Evolutionary conservation across 1,139 yeast species (phyloP).

Genomic region (Kluyveromyces sp.): DNA sequence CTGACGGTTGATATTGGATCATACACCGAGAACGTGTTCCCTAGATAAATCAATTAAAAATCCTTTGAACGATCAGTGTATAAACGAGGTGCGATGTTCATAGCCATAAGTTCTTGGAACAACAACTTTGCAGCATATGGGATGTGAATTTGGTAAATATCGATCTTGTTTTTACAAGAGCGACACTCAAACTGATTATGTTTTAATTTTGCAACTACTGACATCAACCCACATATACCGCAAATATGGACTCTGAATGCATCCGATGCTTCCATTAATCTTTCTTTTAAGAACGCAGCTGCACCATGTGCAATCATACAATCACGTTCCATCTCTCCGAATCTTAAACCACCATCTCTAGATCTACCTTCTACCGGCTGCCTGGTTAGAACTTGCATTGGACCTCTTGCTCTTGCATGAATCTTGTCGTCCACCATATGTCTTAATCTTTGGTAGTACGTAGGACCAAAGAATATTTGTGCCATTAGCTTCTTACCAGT

Average conservation of each 20-base stretch:
- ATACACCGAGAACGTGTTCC: neutral
- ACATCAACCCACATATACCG: conserved; percentile 97
- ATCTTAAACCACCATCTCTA: conserved; percentile 98
- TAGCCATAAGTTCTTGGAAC: conserved; percentile 98
- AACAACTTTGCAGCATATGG: conserved; percentile 95
- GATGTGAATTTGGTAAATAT: conserved; percentile 92
- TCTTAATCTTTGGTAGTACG: conserved; percentile 95
- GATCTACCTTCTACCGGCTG: conserved; percentile 99
- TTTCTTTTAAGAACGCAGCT: conserved; percentile 92
- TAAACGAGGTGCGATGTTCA: conserved; percentile 88
- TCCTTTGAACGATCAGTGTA: conserved; percentile 53
- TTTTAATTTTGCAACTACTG: conserved; percentile 92
- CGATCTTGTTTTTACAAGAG: conserved; percentile 96
- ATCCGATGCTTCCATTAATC: conserved; percentile 98
- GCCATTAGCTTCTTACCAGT: conserved; percentile 98
- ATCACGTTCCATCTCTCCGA: conserved; percentile 99
- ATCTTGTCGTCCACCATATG: conserved; percentile 99
- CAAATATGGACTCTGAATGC: conserved; percentile 97
- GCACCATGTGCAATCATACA: conserved; percentile 99
- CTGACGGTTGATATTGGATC: neutral
- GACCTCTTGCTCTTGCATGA: conserved; percentile 99
- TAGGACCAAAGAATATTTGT: conserved; percentile 97
- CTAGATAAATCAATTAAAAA: conserved; percentile 14
- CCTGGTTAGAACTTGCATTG: conserved; percentile 94
- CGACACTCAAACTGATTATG: conserved; percentile 98